phyloP scores from a whole-genome alignment of 2,329 filamentous ascomycete species.

The Knufia petricola region DNA sequence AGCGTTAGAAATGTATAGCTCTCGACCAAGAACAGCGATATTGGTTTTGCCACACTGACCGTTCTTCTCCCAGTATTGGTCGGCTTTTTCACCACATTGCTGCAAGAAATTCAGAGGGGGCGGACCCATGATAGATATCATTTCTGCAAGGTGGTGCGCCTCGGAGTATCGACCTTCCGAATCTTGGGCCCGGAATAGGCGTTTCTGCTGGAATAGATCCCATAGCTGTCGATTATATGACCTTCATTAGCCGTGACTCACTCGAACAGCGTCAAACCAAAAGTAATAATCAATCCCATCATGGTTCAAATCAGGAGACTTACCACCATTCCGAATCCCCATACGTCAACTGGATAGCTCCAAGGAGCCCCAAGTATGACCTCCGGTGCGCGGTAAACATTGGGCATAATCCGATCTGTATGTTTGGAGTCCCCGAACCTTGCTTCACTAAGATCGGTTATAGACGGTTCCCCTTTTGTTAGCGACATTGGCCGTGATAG shows the following conservation, averaged over 20 bases:
- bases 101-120: constrained; percentile 32
- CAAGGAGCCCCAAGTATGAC: constrained; percentile 40
- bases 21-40: no score
- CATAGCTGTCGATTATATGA: no score
- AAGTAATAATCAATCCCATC: neutral
- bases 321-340: constrained; percentile 45
- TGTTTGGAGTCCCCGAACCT: constrained; percentile 30
- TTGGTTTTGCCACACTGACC: constrained; percentile 25
- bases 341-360: constrained; percentile 43
- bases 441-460: constrained; percentile 45
- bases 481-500: constrained; percentile 31
- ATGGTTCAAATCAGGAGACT: constrained; percentile 18
- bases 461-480: constrained; percentile 28
- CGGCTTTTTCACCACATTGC: constrained; percentile 24
- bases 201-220: constrained; percentile 40
- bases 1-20: neutral
- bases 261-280: no score
- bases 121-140: constrained; percentile 37
- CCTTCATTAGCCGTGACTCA: no score
- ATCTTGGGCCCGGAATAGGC: constrained; percentile 37
- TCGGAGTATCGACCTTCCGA: constrained; percentile 32
- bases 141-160: constrained; percentile 41
- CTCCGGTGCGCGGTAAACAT: constrained; percentile 33
- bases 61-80: constrained; percentile 33
- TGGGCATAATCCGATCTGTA: constrained; percentile 24